phyloP scores from a whole-genome alignment of 2,329 filamentous ascomycete species.

The Aureobasidium sp. region DNA sequence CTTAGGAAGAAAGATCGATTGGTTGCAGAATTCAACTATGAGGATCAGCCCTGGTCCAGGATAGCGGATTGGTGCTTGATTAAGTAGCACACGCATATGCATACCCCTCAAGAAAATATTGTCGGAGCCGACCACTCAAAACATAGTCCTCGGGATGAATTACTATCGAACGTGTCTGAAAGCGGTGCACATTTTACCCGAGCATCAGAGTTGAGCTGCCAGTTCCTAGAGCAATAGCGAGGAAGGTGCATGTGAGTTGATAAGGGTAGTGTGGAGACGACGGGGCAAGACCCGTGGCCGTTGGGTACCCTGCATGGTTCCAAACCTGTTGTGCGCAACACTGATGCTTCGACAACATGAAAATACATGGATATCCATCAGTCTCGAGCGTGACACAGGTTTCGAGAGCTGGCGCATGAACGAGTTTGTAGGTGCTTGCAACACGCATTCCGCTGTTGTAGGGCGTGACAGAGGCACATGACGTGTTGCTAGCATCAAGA shows the following conservation, averaged over 20 bases:
- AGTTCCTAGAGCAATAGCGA: slow-evolving; percentile 1
- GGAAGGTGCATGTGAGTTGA: neutral
- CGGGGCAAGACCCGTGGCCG: neutral
- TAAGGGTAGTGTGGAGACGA: neutral
- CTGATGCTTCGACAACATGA: neutral
- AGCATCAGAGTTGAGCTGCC: neutral
- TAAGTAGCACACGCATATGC: slow-evolving; percentile 9
- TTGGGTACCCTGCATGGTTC: neutral
- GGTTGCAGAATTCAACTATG: neutral
- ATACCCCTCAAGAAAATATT: slow-evolving; percentile 1
- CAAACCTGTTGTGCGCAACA: neutral
- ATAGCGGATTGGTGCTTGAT: neutral
- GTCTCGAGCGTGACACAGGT: neutral
- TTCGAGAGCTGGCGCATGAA: neutral
- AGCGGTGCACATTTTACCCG: slow-evolving; percentile 2
- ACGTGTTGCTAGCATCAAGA: neutral
- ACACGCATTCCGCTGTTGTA: neutral
- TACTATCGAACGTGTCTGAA: neutral
- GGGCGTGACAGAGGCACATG: slow-evolving; percentile 4
- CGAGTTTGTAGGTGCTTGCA: neutral
- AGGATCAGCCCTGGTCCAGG: neutral
- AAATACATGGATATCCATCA: neutral
- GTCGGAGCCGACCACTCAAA: neutral
- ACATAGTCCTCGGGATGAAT: neutral
- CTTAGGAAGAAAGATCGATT: neutral